Conservation (phyloP, 176 grass and related monocot species). For the Phoenix dactylifera region DNA sequence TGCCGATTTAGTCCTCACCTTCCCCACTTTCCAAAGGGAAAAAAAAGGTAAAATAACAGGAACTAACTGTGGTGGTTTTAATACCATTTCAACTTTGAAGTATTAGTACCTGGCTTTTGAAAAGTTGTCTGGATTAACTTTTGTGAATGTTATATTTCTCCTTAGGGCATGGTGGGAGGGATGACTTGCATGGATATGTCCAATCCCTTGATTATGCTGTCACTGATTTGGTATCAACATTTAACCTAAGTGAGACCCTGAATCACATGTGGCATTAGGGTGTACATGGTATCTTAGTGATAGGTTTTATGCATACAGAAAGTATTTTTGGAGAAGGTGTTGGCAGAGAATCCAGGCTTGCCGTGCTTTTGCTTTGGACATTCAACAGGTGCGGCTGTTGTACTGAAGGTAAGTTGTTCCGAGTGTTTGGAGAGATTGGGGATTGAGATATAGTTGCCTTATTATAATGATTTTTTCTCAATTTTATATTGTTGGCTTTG, state of each 20-base stretch:
- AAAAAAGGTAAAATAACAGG: too few species aligned
- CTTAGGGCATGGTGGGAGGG: slow-evolving; percentile 83
- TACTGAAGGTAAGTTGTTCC: slow-evolving; percentile 49
- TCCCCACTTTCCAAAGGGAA: too few species aligned
- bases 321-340: slow-evolving; percentile 67
- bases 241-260: neutral
- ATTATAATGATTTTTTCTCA: neutral
- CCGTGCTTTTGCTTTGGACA: slow-evolving; percentile 90
- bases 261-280: neutral
- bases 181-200: slow-evolving; percentile 85
- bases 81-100: neutral
- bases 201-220: slow-evolving; percentile 83
- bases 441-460: neutral
- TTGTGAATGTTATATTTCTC: slow-evolving; percentile 11
- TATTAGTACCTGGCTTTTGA: neutral
- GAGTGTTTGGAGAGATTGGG: too few species aligned
- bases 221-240: slow-evolving; percentile 52
- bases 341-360: slow-evolving; percentile 47
- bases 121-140: slow-evolving; percentile 5
- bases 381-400: slow-evolving; percentile 82
- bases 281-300: too few species aligned
- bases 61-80: neutral
- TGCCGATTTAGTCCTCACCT: too few species aligned
- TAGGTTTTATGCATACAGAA: slow-evolving; percentile 37
- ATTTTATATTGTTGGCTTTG: neutral